These are phyloP conservation scores for Cenococcum geophilum DNA, from an alignment of 495 filamentous ascomycete genomes.

Conservation along the genomic window DNA sequence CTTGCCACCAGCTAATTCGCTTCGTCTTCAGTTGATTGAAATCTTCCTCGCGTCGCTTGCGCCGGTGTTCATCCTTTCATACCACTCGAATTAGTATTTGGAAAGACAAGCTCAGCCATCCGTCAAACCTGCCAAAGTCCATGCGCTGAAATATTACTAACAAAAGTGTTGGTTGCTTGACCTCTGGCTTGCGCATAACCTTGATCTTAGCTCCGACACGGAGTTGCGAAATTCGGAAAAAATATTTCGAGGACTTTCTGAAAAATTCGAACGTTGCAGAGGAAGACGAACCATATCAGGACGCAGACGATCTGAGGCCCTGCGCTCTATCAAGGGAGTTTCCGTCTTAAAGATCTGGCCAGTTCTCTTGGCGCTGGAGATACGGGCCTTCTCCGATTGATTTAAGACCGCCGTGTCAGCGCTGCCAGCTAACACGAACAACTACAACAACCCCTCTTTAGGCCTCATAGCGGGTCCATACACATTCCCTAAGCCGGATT, in stretches of 20 bases:
- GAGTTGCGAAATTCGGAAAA: not conserved
- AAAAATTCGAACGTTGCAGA: not conserved
- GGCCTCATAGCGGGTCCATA: not conserved
- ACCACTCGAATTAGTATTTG: too few relatives aligned
- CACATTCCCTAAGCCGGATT: constrained; percentile 1
- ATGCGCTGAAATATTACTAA: too few relatives aligned
- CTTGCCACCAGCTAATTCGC: not conserved
- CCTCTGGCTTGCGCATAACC: too few relatives aligned
- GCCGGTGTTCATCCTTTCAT: not conserved
- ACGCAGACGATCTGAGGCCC: too few relatives aligned
- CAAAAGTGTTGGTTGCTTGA: too few relatives aligned
- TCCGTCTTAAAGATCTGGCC: not conserved
- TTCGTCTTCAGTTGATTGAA: not conserved
- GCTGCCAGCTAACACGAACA: constrained; percentile 14
- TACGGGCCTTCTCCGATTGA: constrained; percentile 25
- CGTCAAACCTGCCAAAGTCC: too few relatives aligned
- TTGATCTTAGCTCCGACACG: too few relatives aligned
- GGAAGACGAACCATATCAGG: not conserved
- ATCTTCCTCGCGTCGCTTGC: not conserved
- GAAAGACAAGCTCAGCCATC: too few relatives aligned
- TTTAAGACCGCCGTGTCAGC: constrained; percentile 28
- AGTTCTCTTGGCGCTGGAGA: constrained; percentile 23
- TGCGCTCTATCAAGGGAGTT: not conserved
- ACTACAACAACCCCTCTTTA: constrained; percentile 2
- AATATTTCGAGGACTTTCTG: not conserved